A percentile compares a stretch with the other conserved stretches of the same genome.
Conservation (phyloP, 139 green algal species). For the Asterochloris erici region DNA sequence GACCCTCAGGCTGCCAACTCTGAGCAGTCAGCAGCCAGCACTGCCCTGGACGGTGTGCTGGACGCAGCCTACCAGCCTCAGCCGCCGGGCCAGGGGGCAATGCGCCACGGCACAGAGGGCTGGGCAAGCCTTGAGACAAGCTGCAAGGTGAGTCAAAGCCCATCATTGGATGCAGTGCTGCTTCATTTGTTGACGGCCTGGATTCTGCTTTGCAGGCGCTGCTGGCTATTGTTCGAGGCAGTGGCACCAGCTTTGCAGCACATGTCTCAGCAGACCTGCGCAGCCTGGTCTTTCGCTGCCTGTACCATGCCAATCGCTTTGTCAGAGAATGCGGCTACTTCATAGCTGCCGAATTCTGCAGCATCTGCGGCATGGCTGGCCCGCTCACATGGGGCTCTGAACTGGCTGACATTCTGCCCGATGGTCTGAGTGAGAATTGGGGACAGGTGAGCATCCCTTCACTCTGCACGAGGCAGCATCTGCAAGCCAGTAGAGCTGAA, state of each 20-base stretch:
- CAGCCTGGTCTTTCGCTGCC: slow-evolving; percentile 1
- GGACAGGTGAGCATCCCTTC: slow-evolving; percentile 58
- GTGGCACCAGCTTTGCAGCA: slow-evolving; percentile 39
- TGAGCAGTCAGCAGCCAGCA: too few species aligned
- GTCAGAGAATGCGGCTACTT: slow-evolving; percentile 75
- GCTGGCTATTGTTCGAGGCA: slow-evolving; percentile 55
- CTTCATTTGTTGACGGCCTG: neutral
- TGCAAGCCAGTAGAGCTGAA: neutral
- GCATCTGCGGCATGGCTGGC: slow-evolving; percentile 30
- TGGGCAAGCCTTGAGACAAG: slow-evolving; percentile 87
- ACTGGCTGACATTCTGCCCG: slow-evolving; percentile 36
- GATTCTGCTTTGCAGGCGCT: slow-evolving; percentile 32
- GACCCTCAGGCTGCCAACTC: too few species aligned
- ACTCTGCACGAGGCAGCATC: too few species aligned
- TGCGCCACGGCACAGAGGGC: slow-evolving; percentile 87
- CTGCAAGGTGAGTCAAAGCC: slow-evolving; percentile 24
- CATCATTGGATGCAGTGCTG: neutral
- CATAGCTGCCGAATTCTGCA: slow-evolving; percentile 52
- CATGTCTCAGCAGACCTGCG: slow-evolving; percentile 23
- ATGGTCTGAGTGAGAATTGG: slow-evolving; percentile 90
- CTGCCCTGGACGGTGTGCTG: slow-evolving; percentile 30
- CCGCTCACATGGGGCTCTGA: slow-evolving; percentile 20
- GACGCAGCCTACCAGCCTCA: slow-evolving; percentile 30
- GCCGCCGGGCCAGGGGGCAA: slow-evolving; percentile 61
- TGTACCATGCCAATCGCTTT: slow-evolving; percentile 87